Conservation (phyloP, 1,284 basidiomycete genomes). For the Boletellus sp. region DNA sequence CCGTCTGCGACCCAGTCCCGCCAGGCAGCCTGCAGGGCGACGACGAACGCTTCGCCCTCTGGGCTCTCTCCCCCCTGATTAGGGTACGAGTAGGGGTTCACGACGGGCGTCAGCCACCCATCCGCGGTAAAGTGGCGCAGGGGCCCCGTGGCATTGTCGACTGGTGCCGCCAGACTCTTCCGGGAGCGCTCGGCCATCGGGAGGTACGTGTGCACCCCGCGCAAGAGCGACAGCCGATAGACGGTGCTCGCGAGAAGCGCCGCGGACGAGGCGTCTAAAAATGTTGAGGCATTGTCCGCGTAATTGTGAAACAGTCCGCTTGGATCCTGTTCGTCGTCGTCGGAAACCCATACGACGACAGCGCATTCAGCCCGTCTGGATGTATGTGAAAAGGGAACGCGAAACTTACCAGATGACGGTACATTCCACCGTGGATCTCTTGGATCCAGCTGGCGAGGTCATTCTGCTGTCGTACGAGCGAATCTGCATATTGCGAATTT, state of each 20-base stretch:
- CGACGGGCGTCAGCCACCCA: conserved; percentile 68
- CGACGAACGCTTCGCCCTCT: conserved; percentile 67
- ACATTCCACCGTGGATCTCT: conserved; percentile 76
- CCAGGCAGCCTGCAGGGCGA: conserved; percentile 70
- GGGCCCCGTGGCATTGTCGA: conserved; percentile 1
- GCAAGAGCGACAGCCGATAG: conserved; percentile 61
- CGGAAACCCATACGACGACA: no score
- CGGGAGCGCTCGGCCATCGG: conserved; percentile 58
- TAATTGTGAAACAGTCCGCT: conserved; percentile 76
- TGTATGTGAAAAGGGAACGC: neutral
- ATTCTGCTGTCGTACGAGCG: conserved; percentile 50
- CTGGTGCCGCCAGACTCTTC: conserved; percentile 41
- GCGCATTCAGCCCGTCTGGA: neutral
- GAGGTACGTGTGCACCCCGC: conserved; percentile 48
- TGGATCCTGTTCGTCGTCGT: conserved; percentile 36
- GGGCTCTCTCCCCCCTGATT: conserved; percentile 48
- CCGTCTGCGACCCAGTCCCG: conserved; percentile 63
- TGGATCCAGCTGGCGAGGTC: conserved; percentile 66
- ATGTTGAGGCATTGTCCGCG: conserved; percentile 55
- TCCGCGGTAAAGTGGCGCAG: conserved; percentile 44
- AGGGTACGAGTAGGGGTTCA: conserved; percentile 59
- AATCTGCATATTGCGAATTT: conserved; percentile 52
- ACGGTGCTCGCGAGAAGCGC: conserved; percentile 77
- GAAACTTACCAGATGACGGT: conserved; percentile 44
- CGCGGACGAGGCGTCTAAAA: conserved; percentile 74